A percentile compares a stretch with the other conserved stretches of the same genome.
Conservation (phyloP, 2,329 filamentous ascomycete species). For the Neonectria hederae region DNA sequence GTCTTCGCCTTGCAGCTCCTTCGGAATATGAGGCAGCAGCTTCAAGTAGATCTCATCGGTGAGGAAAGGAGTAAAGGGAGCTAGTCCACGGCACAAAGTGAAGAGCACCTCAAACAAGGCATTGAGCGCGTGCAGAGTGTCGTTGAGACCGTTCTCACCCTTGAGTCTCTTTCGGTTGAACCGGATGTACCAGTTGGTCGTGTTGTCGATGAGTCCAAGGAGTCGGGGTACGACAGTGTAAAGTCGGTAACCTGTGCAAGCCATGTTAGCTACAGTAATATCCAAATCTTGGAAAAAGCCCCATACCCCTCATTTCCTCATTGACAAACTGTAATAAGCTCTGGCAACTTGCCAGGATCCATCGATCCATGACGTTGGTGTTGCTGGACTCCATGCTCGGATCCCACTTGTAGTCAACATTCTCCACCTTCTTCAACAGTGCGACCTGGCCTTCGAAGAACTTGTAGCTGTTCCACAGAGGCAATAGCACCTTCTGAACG, state of each 20-base stretch:
- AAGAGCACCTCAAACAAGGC: slow-evolving; percentile 94
- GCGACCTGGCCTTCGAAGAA: slow-evolving; percentile 92
- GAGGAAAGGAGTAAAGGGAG: slow-evolving; percentile 95
- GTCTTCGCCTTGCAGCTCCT: slow-evolving; percentile 74
- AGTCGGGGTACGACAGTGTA: slow-evolving; percentile 93
- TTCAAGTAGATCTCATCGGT: slow-evolving; percentile 93
- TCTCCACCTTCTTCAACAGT: slow-evolving; percentile 85
- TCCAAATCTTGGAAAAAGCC: slow-evolving; percentile 1
- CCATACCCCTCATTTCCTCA: slow-evolving; percentile 83
- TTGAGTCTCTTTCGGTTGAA: slow-evolving; percentile 93
- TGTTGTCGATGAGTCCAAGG: slow-evolving; percentile 87
- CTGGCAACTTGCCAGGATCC: slow-evolving; percentile 93
- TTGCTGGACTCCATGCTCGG: slow-evolving; percentile 78
- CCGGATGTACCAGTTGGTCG: slow-evolving; percentile 98
- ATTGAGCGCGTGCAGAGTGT: slow-evolving; percentile 91
- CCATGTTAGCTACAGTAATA: slow-evolving; percentile 9
- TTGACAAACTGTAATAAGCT: slow-evolving; percentile 92
- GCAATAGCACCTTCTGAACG: slow-evolving; percentile 88
- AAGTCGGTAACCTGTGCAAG: slow-evolving; percentile 68
- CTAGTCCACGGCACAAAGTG: slow-evolving; percentile 86
- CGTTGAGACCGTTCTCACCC: slow-evolving; percentile 85
- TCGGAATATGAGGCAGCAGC: slow-evolving; percentile 82
- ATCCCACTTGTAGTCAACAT: slow-evolving; percentile 81
- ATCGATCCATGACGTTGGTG: slow-evolving; percentile 93
- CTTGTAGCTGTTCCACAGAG: slow-evolving; percentile 96